phyloP scores from a whole-genome alignment of 2,329 filamentous ascomycete genomes.

The Penicillium freii region DNA sequence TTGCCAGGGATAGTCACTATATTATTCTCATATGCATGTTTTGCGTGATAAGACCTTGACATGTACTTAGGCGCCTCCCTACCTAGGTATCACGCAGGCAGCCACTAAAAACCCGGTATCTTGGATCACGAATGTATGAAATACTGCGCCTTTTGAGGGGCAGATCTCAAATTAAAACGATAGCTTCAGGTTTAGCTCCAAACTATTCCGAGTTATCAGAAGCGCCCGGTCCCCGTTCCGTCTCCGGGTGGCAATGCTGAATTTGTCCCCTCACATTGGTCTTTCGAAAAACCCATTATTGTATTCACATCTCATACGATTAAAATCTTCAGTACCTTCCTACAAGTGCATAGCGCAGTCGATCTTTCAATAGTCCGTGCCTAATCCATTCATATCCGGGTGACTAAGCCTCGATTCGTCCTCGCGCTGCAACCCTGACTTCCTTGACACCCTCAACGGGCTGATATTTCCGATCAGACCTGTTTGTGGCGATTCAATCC shows the following conservation, averaged over 20 bases:
- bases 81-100: no score
- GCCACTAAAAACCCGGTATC: no score
- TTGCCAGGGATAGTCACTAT: background rate
- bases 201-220: background rate
- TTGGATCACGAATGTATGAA: background rate
- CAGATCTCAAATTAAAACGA: background rate
- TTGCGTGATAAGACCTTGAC: background rate
- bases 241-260: conserved; percentile 8
- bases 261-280: background rate
- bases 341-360: conserved; percentile 2
- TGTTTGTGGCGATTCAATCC: conserved; percentile 10
- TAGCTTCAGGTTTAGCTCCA: conserved; percentile 7
- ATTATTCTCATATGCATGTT: background rate
- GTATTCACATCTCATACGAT: background rate
- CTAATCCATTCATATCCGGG: background rate
- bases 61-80: background rate
- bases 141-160: conserved; percentile 6
- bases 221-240: conserved; percentile 3
- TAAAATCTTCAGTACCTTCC: background rate
- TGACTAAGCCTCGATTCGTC: conserved; percentile 6
- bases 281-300: background rate
- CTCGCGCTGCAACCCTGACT: conserved; percentile 1
- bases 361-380: conserved; percentile 5
- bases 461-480: conserved; percentile 10
- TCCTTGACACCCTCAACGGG: conserved; percentile 1